A percentile compares a stretch with the other conserved stretches of the same genome.
These are phyloP conservation scores for Paracorniculantispora psalliotae DNA, from an alignment of 2,329 filamentous ascomycete species.

Conservation along the genomic window DNA sequence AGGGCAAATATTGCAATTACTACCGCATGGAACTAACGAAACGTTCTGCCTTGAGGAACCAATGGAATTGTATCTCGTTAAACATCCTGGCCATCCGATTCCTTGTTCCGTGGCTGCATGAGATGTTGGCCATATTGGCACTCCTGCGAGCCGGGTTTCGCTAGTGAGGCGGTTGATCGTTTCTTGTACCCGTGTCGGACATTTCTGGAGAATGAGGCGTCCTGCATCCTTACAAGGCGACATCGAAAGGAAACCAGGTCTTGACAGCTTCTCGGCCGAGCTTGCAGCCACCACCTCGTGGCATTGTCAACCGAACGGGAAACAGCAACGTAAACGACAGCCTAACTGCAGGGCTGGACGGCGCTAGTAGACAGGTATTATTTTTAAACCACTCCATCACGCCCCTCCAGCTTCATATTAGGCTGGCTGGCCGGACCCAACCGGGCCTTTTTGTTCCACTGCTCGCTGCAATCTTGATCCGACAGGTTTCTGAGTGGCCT, in stretches of 20 bases:
- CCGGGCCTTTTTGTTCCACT: not conserved
- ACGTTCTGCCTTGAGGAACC: no score
- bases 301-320: not conserved
- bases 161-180: not conserved
- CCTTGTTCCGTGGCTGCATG: not conserved
- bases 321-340: not conserved
- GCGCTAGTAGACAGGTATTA: not conserved
- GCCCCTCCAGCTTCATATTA: not conserved
- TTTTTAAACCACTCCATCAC: not conserved
- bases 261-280: not conserved
- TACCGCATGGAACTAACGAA: no score
- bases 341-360: not conserved
- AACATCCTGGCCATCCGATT: no score
- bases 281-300: not conserved
- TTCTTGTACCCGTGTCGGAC: not conserved
- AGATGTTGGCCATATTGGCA: not conserved
- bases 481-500: not conserved
- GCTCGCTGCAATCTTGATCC: not conserved
- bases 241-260: not conserved
- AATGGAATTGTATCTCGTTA: no score
- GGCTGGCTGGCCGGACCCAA: no score
- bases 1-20: no score
- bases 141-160: not conserved
- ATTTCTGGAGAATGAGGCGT: no score
- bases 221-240: not conserved